Base-by-base conservation (phyloP, 805 yeast species). In the Schizosaccharomyces cryophilus region DNA sequence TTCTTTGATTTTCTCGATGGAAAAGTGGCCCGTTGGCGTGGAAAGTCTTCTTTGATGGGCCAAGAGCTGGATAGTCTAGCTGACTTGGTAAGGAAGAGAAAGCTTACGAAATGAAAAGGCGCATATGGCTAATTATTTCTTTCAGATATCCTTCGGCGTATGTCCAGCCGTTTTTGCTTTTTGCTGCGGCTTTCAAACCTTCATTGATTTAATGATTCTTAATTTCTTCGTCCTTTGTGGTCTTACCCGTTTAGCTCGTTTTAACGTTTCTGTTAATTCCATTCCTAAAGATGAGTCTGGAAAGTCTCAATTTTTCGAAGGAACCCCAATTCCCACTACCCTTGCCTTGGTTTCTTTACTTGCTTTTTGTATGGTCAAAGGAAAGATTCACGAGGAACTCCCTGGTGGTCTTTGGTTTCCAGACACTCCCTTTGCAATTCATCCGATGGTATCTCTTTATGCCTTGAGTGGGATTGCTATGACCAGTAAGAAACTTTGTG, bases 1-100 rank as follows among this genome's bases (percentile, higher is more conserved):
- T 87, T 93, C 70, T 90, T 90, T 71, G 98, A 90, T 72, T 88
- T 93, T 70, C 85, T 93, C 70, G 98, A 93, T 70, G 98, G 98
- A 42, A 81, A 95, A 67, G 98, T 90, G 6, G 98, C 98, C 3
- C 80, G 98, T 69, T 78, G 93, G 74, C 80, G 96, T 73, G 85
- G 88, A 70, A 87, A 89, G 74, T 80, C 95, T 2, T 84, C 94
- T 13, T 77, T 93, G 61, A 86, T 93, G 85, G 98, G 98, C 63
- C 97, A 93, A 73, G 98, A 93, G 73, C 79, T 93, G 67, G 98
- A 93, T 70, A 89, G 96, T 1, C 78, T 93, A 67, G 98, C 98
- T 26, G 98, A 93, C 73, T 79, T 93, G 67, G 80, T 90, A 51
- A 24, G 56, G 15, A 21, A 26, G 26, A n/a, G 58, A 30, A 5